Evolutionary conservation across 2,329 filamentous ascomycete genomes (phyloP), one percentile per base, ranked within the genome.

Genomic region (Colletotrichum tamarilloi): DNA sequence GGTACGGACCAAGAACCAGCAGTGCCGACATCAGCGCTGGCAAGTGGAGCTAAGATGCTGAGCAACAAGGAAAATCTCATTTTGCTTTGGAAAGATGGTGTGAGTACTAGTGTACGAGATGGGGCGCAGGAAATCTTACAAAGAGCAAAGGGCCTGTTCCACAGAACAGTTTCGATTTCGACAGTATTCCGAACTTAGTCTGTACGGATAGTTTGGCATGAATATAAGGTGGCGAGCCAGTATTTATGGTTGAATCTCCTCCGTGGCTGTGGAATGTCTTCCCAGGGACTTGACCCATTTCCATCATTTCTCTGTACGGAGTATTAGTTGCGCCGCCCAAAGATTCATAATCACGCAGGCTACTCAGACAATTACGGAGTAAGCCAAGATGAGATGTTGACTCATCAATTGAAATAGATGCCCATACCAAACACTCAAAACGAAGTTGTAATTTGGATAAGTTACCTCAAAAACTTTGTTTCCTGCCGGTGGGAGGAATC

Each of bases 401-500:
- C 30, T 1, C 30, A 32, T 32, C 30, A 32, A 32, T 32, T 2
- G 30, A 32, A 4, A 42, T 3, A 42, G 2, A 16, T 16, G 5
- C 2, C 5, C 38, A 42, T 16, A 42, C 12, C 42, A 19, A 46
- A n/a, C 42, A 46, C 2, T n/a, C 0, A 46, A 16, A 8, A 46
- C 42, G 42, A 9, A 8, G 1, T 46, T 19, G 16, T 46, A 46
- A n/a, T 46, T n/a, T 46, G 7, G 4, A 8, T 4, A 19, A 46
- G 7, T n/a, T 46, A 3, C 16, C 19, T 8, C 2, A n/a, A 19
- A 46, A 46, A 46, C 6, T 46, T 46, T 9, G 4, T 46, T 19
- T 9, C 16, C 16, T n/a, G 42, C 42, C 0, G 3, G 42, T n/a
- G 0, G 1, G 19, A 49, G 6, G 1, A 19, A 9, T n/a, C 3